phyloP scores from a whole-genome alignment of 768 basidiomycete genomes.

The Mycena rosella region DNA sequence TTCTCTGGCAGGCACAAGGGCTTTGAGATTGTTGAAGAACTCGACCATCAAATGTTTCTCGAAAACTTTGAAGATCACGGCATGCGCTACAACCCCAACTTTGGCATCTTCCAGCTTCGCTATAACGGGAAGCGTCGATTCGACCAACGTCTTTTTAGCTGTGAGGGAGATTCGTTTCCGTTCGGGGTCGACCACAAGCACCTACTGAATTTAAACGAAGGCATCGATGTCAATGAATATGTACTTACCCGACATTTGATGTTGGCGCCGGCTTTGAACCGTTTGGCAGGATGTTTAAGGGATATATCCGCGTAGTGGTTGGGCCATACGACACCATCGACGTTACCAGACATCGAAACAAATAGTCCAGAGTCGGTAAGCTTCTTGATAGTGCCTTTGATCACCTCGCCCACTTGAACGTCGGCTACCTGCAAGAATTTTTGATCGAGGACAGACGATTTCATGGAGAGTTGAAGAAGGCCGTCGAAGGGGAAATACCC shows the following conservation, averaged over 20 bases:
- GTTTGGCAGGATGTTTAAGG: constrained; percentile 93
- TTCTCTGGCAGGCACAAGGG: constrained; percentile 84
- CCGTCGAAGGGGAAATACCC: constrained; percentile 91
- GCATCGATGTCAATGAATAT: constrained; percentile 4
- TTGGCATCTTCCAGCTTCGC: constrained; percentile 74
- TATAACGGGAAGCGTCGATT: constrained; percentile 81
- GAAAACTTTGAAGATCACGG: constrained; percentile 84
- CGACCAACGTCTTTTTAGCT: constrained; percentile 90
- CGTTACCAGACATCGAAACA: constrained; percentile 85
- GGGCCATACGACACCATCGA: constrained; percentile 95
- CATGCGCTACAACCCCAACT: constrained; percentile 81
- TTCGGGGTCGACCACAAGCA: constrained; percentile 85
- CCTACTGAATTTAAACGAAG: constrained; percentile 54
- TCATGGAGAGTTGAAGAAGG: constrained; percentile 88
- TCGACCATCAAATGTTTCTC: constrained; percentile 88
- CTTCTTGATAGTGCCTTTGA: constrained; percentile 91
- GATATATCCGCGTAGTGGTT: constrained; percentile 94
- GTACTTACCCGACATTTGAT: constrained; percentile 87
- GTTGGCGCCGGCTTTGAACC: constrained; percentile 84
- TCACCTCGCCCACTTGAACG: constrained; percentile 84
- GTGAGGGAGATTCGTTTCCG: constrained; percentile 88
- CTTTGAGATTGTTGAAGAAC: constrained; percentile 91
- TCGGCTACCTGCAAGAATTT: constrained; percentile 88
- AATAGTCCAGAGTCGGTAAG: constrained; percentile 87
- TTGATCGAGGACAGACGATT: constrained; percentile 85